Evolutionary conservation across 2,329 filamentous ascomycete genomes (phyloP), one percentile per base, ranked within the genome.

Genomic region (Sporothrix protearum): DNA sequence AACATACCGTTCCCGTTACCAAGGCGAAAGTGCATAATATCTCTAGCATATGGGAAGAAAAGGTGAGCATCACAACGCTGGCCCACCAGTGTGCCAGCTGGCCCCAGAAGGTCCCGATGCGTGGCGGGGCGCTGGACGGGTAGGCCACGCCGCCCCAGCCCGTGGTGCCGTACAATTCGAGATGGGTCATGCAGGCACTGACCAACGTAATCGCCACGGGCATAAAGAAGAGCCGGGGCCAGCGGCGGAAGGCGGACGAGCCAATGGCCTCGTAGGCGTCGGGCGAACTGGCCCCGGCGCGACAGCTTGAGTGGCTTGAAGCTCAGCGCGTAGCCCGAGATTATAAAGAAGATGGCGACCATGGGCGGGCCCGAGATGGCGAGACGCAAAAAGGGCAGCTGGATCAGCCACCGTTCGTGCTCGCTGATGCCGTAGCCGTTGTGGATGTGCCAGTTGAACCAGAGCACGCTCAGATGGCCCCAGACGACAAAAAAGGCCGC

Each of bases 401-500:
- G 80, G 68, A 80, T 75, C 19, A 78, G 51, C 49, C 74, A 74
- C 16, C 69, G 49, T 59, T 72, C 71, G 39, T 72, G 64, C 47
- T 64, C 30, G 19, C 67, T 68, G 67, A 64, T 75, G 71, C 68
- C 71, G 74, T 76, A 80, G 55, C 77, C 79, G 10, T 75, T 68
- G 73, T 80, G 76, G 30, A 80, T 73, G 53, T 70, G 64, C 76
- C 76, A 77, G 0, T 76, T 70, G 73, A 79, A 79, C 73, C 74
- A 79, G 12, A 79, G 61, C 6, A 80, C 74, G 4, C 77, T 78
- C 51, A 76, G 74, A 77, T 86, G 83, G 67, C 85, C 82, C 71
- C 82, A 80, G 73, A 87, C 87, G 9, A 88, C 86, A 49, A 87
- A 77, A 49, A 88, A 80, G 3, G 86, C 85, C 5, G 86, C 85